Base-by-base conservation (phyloP, 371 early-diverging fungal genomes). In the Dinochytrium kinnereticum region DNA sequence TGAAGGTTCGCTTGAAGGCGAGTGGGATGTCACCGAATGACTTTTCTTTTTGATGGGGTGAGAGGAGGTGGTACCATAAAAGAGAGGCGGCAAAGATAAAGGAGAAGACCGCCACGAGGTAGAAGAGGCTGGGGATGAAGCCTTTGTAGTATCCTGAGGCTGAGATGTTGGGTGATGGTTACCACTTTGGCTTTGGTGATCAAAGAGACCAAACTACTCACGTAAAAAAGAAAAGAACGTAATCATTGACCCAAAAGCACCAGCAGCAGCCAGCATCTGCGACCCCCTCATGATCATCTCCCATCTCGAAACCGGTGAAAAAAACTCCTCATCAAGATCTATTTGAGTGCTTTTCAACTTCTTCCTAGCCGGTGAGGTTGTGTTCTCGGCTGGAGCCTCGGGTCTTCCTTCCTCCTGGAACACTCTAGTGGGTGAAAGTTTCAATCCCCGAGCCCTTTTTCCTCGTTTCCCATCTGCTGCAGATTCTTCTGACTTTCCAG, bases 121-220 rank as follows among this genome's bases (percentile, higher is more conserved):
- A 61, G 36, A 61, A 61, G 37, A 33, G 30, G 34, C 61, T 61
- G 30, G 61, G 61, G 10, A 61, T 24, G 34, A 34, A 61, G 7
- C 61, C 61, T 37, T 61, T 61, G 61, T 61, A 61, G 26, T 61
- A 61, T 3, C 36, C 31, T 7, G 61, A 61, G 61, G 61, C 61
- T 61, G 7, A n/a, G n/a, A n/a, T 19, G 61, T 31, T 30, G 61
- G 36, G 34, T 34, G 36, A 37, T 36, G 36, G n/a, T n/a, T n/a
- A n/a, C n/a, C n/a, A 17, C 30, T 34, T 61, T 5, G 61, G 21
- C 7, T 26, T 61, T 34, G 34, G 61, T 17, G 61, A 61, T 33
- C 2, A 37, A 24, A 5, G n/a, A 53, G 55, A 44, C 13, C 49
- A 13, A 21, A 44, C 26, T 34, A 61, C 61, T 61, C 61, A 61